Conservation (phyloP, 169 alveolate genomes). For the Cryptosporidium baileyi region DNA sequence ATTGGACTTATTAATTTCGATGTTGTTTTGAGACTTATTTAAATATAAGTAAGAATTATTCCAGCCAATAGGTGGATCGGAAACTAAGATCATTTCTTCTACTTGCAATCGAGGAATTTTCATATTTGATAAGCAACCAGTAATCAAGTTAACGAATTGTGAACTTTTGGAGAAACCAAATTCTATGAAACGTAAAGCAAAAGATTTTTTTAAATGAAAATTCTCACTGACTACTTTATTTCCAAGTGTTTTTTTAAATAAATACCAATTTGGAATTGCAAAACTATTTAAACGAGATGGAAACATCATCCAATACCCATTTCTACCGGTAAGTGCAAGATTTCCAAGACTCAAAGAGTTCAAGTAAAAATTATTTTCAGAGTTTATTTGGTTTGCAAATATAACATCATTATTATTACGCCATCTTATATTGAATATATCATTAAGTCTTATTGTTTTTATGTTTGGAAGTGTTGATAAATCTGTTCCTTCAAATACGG, state of each 20-base stretch:
- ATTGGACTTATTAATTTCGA: neutral
- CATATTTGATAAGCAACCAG: neutral
- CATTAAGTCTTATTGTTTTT: conserved; percentile 29
- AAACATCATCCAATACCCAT: conserved; percentile 26
- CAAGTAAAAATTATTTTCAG: neutral
- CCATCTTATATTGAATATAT: neutral
- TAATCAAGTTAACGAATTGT: neutral
- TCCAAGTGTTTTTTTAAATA: neutral
- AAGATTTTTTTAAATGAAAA: neutral
- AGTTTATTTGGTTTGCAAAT: neutral
- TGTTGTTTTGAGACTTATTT: neutral
- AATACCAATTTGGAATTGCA: conserved; percentile 35
- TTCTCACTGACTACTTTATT: neutral
- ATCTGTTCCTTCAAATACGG: neutral
- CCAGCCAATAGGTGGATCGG: conserved; percentile 62
- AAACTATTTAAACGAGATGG: neutral
- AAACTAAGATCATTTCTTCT: neutral
- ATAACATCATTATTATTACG: neutral
- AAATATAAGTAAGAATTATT: neutral
- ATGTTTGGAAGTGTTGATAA: conserved; percentile 1
- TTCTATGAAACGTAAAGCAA: neutral
- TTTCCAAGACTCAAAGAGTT: neutral
- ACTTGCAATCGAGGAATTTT: conserved; percentile 2
- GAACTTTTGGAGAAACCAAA: neutral
- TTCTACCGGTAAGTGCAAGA: neutral